phyloP scores from a whole-genome alignment of 1,284 basidiomycete species.

The Apiotrichum mycotoxinovorans region DNA sequence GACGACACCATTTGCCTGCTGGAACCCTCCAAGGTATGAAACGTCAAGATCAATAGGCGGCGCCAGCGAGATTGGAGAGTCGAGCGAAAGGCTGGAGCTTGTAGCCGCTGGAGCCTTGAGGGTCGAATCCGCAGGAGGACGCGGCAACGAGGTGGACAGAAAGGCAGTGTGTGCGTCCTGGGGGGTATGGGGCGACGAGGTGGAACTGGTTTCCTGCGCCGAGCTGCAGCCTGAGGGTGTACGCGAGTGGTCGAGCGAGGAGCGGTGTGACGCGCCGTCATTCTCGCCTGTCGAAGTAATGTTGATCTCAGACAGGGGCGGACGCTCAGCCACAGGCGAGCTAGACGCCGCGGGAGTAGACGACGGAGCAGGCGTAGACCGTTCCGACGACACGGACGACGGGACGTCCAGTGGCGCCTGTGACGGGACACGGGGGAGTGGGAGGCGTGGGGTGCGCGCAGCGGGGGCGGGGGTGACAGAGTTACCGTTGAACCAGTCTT shows the following conservation, averaged over 20 bases:
- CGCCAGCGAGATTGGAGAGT: conserved; percentile 9
- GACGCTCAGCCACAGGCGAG: not conserved
- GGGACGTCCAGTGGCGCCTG: not conserved
- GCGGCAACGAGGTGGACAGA: conserved; percentile 1
- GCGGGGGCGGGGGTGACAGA: not conserved
- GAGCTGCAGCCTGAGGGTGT: conserved; percentile 45
- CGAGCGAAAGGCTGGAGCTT: not conserved
- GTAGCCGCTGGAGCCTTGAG: not conserved
- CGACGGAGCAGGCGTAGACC: not conserved
- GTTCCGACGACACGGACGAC: not conserved
- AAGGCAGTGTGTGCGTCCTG: conserved; percentile 24
- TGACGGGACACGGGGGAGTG: not conserved
- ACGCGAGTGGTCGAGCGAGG: conserved; percentile 39
- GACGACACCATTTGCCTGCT: not conserved
- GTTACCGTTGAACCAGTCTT: not conserved
- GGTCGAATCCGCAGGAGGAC: not conserved
- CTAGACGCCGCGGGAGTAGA: not conserved
- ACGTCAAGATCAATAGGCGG: conserved; percentile 4
- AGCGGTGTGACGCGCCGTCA: conserved; percentile 15
- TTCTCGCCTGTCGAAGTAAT: not conserved
- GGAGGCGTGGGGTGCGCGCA: not conserved
- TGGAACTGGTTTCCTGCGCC: conserved; percentile 41
- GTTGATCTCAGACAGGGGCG: not conserved
- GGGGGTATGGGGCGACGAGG: conserved; percentile 42
- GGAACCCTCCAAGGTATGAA: not conserved